Evolutionary conservation across 1,284 basidiomycete species (phyloP), one percentile per base, ranked within the genome.

Genomic region (Rhodotorula glutinis): DNA sequence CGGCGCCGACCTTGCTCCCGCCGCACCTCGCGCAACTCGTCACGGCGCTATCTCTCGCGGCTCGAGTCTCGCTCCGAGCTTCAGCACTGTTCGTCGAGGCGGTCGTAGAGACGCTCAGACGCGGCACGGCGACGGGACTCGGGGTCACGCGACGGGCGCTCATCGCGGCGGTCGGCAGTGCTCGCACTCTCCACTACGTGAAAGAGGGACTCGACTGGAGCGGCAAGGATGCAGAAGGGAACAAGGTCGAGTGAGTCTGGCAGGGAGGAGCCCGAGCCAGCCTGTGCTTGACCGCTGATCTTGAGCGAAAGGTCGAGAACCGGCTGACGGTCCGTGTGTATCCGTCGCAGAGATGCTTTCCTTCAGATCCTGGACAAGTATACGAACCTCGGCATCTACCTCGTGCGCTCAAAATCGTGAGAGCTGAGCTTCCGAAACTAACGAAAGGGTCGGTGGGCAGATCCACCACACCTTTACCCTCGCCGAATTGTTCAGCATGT

Each of bases 381-480:
- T 71, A 82, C 82, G n/a, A 81, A 82, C 60, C 75, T 82, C 2
- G 82, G 82, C n/a, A 80, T 83, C 67, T 82, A 83, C 67, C 63
- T 82, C 58, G 79, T 81, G 23, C 44, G n/a, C 13, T 38, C 25
- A 54, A 25, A n/a, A 16, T 19, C 10, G n/a, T 13, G 23, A 23
- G 7, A 4, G 3, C 21, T 19, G 7, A 13, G 21, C n/a, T n/a
- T n/a, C n/a, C n/a, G n/a, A n/a, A n/a, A 7, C 41, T n/a, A 14
- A 4, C 16, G n/a, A 29, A 7, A 25, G 16, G 23, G n/a, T 14
- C 8, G 16, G 30, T 23, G 17, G 51, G 25, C 60, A 73, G 72
- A 77, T 79, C 41, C 81, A 82, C 65, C 81, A 82, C 71, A 79
- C 80, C 16, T 82, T 83, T 70, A 82, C 82, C 17, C 76, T 83